Evolutionary conservation across 2,329 filamentous ascomycete genomes (phyloP).

Genomic region (Aspergillus pseudoviridinutans): DNA sequence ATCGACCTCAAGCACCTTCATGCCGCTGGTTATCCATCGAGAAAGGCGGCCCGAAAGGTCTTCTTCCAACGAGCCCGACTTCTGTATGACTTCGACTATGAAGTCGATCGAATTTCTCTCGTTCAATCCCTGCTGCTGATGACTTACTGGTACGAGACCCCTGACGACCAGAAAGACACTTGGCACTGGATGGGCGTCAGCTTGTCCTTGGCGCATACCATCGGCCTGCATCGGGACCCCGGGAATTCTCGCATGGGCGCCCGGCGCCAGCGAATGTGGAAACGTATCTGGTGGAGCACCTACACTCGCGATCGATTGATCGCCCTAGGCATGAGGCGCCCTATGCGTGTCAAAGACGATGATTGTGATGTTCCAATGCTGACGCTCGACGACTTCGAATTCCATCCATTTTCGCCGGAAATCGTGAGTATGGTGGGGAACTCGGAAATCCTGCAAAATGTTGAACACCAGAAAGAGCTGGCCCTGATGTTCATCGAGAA

Average conservation of each 20-base stretch:
- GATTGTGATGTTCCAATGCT: slow-evolving; percentile 95
- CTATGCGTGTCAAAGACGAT: slow-evolving; percentile 86
- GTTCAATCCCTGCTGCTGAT: slow-evolving; percentile 86
- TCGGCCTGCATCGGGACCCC: slow-evolving; percentile 85
- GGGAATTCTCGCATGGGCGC: slow-evolving; percentile 70
- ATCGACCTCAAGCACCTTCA: slow-evolving; percentile 74
- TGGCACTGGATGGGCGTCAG: slow-evolving; percentile 99
- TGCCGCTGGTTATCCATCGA: slow-evolving; percentile 69
- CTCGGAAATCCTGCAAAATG: slow-evolving; percentile 67
- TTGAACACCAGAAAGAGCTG: slow-evolving; percentile 69
- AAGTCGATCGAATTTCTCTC: slow-evolving; percentile 80
- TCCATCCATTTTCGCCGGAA: slow-evolving; percentile 62
- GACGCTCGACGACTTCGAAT: slow-evolving; percentile 77
- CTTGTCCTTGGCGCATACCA: slow-evolving; percentile 87
- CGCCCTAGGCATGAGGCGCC: slow-evolving; percentile 87
- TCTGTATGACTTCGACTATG: slow-evolving; percentile 93
- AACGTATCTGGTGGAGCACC: slow-evolving; percentile 96
- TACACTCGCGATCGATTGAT: slow-evolving; percentile 94
- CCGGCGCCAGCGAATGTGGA: slow-evolving; percentile 78
- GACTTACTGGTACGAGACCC: slow-evolving; percentile 97
- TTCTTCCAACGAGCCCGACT: slow-evolving; percentile 88
- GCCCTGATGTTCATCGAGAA: slow-evolving; percentile 90
- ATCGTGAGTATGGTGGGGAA: slow-evolving; percentile 65
- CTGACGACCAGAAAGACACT: slow-evolving; percentile 94
- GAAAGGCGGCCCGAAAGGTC: slow-evolving; percentile 78